Conservation (phyloP, 202 grass and related monocot genomes). For the Panicum hallii region DNA sequence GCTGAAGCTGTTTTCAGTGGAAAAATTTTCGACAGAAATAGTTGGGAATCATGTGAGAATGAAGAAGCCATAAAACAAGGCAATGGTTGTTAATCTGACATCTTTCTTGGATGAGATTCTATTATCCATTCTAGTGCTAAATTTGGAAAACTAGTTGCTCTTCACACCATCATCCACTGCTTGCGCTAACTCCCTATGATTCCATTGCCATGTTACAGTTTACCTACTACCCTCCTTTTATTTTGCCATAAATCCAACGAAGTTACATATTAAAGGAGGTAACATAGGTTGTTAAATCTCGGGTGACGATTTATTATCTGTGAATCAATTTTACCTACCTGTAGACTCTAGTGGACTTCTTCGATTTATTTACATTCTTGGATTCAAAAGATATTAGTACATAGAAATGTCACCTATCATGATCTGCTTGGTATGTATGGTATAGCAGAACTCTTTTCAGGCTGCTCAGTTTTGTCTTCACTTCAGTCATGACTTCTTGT, state of each 20-base stretch:
- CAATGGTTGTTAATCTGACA: conserved; percentile 48
- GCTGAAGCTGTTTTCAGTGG: conserved; percentile 66
- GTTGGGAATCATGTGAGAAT: conserved; percentile 49
- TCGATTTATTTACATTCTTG: conserved; percentile 7
- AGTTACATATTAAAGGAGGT: background rate
- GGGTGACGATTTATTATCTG: conserved; percentile 8
- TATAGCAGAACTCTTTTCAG: background rate
- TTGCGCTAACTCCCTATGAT: background rate
- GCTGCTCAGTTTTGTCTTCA: background rate
- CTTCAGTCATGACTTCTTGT: background rate
- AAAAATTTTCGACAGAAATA: conserved; percentile 33
- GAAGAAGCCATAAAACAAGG: conserved; percentile 51
- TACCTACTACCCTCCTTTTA: conserved; percentile 11
- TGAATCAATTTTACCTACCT: background rate
- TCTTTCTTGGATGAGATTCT: background rate
- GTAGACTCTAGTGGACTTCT: background rate
- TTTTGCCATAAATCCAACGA: background rate
- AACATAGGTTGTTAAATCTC: conserved; percentile 3
- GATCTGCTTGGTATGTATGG: conserved; percentile 7
- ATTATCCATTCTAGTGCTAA: background rate
- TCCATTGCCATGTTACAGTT: background rate
- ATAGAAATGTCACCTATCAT: conserved; percentile 16
- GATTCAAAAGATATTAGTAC: conserved; percentile 15
- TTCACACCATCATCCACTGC: background rate
- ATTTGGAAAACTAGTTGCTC: background rate